Base-by-base conservation (phyloP, 257 asterid genomes). In the Jasminum sambac region DNA sequence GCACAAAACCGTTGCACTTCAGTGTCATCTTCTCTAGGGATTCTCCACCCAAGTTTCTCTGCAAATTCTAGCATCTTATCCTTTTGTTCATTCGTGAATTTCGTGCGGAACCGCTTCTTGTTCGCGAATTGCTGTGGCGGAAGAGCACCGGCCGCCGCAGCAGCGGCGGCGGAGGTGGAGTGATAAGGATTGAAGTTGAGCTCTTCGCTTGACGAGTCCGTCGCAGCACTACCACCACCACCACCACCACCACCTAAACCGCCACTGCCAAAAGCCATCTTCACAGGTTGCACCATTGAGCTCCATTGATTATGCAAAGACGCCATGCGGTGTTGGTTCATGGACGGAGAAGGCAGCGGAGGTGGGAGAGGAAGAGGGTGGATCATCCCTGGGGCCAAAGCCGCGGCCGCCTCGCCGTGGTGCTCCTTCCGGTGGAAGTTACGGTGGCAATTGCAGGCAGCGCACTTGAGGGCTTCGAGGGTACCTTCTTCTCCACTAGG, bases 11-110 rank as follows among this genome's bases (percentile, higher is more conserved):
- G 83, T 81, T 89, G 97, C 60, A 89, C 71, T 46, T 90, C 95
- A 0, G 84, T n/a, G 25, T 90, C 98, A 25, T 91, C 97, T 73
- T 90, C 98, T 52, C 96, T 86, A 0, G 98, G 98, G 17, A 90
- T 94, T 75, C 97, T 76, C 98, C 97, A 94, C 52, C 97, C 97
- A 44, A 94, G 69, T 67, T 86, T 90, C 84, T 87, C 98, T 9
- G 97, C 97, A 30, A 89, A 91, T 1, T 78, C 97, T 83, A 90
- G 63, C 98, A 94, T 94, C 69, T 84, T 89, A 65, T 85, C 97
- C 88, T 94, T 94, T 86, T 94, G 98, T 34, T 86, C 96, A 79
- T 74, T 67, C 50, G 96, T 77, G 72, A 94, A 94, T 70, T 89
- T 94, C 6, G 97, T 82, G 39, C 97, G 79, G 68, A 62, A 73